These are phyloP conservation scores for Botryotinia narcissicola DNA, from an alignment of 2,329 filamentous ascomycete genomes.

Conservation along the genomic window DNA sequence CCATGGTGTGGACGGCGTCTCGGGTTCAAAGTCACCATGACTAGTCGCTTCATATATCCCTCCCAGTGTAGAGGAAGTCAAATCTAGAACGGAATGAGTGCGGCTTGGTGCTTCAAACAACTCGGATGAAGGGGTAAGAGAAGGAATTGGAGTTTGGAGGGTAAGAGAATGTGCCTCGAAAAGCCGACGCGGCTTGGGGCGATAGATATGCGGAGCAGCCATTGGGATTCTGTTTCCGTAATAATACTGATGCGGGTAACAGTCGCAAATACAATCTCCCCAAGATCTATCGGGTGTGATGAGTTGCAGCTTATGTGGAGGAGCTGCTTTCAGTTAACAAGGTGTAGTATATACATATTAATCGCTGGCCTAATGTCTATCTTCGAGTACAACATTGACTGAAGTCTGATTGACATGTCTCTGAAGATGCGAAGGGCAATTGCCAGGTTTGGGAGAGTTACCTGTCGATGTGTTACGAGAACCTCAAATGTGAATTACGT, in stretches of 20 bases:
- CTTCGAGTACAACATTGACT: not conserved
- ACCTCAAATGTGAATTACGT: constrained; percentile 6
- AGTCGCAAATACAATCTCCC: not conserved
- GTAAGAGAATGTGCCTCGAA: constrained; percentile 54
- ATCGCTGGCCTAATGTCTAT: too few relatives aligned
- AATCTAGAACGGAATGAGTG: constrained; percentile 76
- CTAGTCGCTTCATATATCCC: constrained; percentile 81
- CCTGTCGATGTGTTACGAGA: constrained; percentile 2
- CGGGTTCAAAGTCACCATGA: constrained; percentile 50
- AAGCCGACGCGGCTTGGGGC: constrained; percentile 69
- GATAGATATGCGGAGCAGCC: constrained; percentile 48
- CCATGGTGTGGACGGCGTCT: constrained; percentile 68
- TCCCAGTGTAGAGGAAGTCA: constrained; percentile 84
- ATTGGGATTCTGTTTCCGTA: constrained; percentile 8
- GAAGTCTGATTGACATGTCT: not conserved
- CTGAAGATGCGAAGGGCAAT: not conserved
- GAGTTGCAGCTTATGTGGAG: not conserved
- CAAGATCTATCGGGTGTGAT: not conserved
- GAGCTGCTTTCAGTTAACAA: constrained; percentile 11
- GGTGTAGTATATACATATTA: not conserved
- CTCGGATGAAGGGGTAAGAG: constrained; percentile 52
- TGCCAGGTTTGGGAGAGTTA: constrained; percentile 10
- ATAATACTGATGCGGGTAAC: not conserved
- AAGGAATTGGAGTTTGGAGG: constrained; percentile 52
- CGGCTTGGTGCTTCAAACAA: constrained; percentile 63